phyloP scores from a whole-genome alignment of 257 asterid species.

The Solanum megistacrolobum region DNA sequence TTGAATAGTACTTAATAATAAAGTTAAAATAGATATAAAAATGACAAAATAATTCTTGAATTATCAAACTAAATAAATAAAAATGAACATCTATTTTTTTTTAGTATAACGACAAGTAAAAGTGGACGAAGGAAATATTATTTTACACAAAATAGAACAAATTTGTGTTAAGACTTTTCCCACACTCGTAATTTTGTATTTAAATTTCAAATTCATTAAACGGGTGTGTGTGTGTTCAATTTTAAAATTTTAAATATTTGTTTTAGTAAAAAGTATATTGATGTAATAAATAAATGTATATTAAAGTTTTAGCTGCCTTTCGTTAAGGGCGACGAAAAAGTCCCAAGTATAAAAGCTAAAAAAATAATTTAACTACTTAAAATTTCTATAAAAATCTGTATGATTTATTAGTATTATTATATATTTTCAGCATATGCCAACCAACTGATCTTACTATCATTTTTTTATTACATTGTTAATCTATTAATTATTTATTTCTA shows the following conservation, averaged over 20 bases:
- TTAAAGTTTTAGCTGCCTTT: background rate
- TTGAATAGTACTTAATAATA: background rate
- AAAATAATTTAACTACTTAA: background rate
- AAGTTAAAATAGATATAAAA: background rate
- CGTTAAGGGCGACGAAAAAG: no score
- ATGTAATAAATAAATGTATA: no score
- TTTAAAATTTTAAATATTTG: no score
- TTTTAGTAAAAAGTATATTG: background rate
- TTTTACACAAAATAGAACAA: background rate
- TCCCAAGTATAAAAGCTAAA: no score
- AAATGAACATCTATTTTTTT: no score
- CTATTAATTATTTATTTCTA: background rate
- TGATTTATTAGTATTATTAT: background rate
- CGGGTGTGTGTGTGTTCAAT: background rate
- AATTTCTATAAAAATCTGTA: background rate
- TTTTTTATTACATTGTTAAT: background rate
- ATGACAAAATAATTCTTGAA: background rate
- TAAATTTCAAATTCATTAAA: no score
- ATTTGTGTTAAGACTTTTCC: background rate
- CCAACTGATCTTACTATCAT: background rate
- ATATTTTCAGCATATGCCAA: background rate
- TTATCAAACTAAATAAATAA: background rate
- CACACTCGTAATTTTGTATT: background rate
- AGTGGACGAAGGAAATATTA: background rate
- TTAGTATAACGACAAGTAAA: background rate